Evolutionary conservation across 164 flowering plant species (phyloP), one percentile per base, ranked within the genome.

Genomic region (Vitis labrusca): DNA sequence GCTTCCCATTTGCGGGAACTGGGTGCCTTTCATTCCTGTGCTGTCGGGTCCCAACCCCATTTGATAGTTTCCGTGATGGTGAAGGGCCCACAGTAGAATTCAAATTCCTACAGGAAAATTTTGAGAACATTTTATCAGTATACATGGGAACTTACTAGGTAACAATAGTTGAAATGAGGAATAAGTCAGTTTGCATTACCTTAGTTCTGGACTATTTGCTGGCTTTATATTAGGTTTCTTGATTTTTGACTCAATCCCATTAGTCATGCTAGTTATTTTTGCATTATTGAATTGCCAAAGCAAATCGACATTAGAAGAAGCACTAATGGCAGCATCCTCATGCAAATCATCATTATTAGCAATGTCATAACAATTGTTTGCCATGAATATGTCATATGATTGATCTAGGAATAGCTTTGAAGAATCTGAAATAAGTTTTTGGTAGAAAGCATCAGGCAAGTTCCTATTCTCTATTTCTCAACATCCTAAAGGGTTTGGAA

Each of bases 251-350:
- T 68, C 90, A 63, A 69, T 64, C 8, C 84, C 88, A 78, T 77
- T 86, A 59, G 79, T 12, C 23, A 79, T 74, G 71, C 76, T 68
- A 10, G 80, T 69, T 63, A 85, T 71, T 62, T 85, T 91, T 68
- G 91, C 71, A 51, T 88, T 86, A 76, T 91, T 91, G 71, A 86
- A 92, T 74, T 90, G 95, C 95, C 97, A 91, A 47, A 87, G 85
- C 75, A 89, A 73, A 73, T 89, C 98, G 64, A 85, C 85, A 72
- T 94, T 97, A 1, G 98, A 92, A n/a, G 97, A 91, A 72, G 91
- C 95, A 68, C 97, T 94, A 3, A 95, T 89, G 49, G 85, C 94
- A 68, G 85, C 89, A 75, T 88, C 97, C 72, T 91, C 97, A 69
- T 94, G 97, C 61, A 83, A 78, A 44, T 87, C 93, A 73, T 89